Evolutionary conservation across 2,329 filamentous ascomycete genomes (phyloP), one percentile per base, ranked within the genome.

Genomic region (Pyrenochaeta sp.): DNA sequence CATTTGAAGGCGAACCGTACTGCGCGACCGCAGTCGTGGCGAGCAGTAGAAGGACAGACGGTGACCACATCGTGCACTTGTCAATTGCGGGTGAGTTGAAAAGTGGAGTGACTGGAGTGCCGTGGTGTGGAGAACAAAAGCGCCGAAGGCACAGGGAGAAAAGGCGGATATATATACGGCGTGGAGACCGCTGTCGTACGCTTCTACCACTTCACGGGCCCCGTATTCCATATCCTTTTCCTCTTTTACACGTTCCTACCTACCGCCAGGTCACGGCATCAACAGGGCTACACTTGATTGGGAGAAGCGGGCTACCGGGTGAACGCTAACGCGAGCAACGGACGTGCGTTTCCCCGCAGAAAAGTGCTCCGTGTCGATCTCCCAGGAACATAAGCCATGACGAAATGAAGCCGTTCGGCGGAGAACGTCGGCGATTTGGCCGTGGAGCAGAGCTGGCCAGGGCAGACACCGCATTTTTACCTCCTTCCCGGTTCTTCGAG

Each of bases 11-110:
- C 23, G 23, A 27, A 9, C 23, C 52, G 55, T 69, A 66, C 63
- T 73, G 66, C 32, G 68, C 67, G 45, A 67, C 21, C 7, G 66
- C 63, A 52, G 67, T 58, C 29, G 68, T 65, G 46, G 63, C 63
- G 37, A 73, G 58, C 42, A 70, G 40, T 31, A 66, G 54, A 23
- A 68, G 49, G 37, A 63, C 51, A 40, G 61, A 49, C 12, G 61
- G 56, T 40, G 66, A 58, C 64, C 66, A 63, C 68, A 71, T 71
- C 45, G 49, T 64, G 65, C 50, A 54, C 56, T 60, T 55, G 52
- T 54, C 61, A 58, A 61, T 43, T 41, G 51, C 48, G 46, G 30
- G 46, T 51, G 51, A 53, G 44, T 46, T 56, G 58, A 51, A 51
- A 56, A 61, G 56, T 49, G 51, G 47, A 61, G 58, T 39, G n/a